phyloP scores from a whole-genome alignment of 352 stramenopile genomes.

The Halophytophthora polymorphica region DNA sequence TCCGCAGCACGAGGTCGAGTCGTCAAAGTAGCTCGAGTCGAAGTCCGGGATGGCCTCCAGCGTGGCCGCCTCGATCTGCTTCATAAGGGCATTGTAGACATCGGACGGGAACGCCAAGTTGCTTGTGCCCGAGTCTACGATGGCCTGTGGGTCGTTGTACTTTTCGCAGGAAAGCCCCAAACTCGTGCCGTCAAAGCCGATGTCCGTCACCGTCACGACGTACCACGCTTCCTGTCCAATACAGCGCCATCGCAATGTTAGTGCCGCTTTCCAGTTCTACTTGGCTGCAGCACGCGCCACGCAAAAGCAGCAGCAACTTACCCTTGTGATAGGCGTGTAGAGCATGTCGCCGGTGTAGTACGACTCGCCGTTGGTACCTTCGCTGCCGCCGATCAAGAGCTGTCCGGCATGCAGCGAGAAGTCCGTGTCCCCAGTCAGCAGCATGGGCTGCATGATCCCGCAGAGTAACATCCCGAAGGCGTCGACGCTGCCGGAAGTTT shows the following conservation, averaged over 20 bases:
- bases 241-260: not conserved
- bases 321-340: conserved; percentile 72
- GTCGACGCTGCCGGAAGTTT: conserved; percentile 36
- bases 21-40: conserved; percentile 69
- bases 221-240: conserved; percentile 71
- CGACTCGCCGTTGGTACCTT: conserved; percentile 46
- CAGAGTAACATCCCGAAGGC: conserved; percentile 76
- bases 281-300: not conserved
- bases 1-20: conserved; percentile 59
- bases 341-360: conserved; percentile 71
- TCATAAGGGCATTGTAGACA: conserved; percentile 76
- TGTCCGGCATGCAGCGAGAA: conserved; percentile 60
- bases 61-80: conserved; percentile 59
- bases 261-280: not conserved
- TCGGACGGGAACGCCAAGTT: conserved; percentile 75
- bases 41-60: conserved; percentile 56
- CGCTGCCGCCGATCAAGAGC: conserved; percentile 59
- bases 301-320: conserved; percentile 7
- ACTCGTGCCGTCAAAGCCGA: conserved; percentile 61
- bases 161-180: conserved; percentile 56
- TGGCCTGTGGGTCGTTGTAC: conserved; percentile 77
- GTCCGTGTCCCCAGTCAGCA: conserved; percentile 30
- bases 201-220: conserved; percentile 70
- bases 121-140: conserved; percentile 80
- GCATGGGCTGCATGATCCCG: conserved; percentile 71